Evolutionary conservation across 2,329 filamentous ascomycete species (phyloP), one percentile per base, ranked within the genome.

Genomic region (Ascochyta viciae-villosae): DNA sequence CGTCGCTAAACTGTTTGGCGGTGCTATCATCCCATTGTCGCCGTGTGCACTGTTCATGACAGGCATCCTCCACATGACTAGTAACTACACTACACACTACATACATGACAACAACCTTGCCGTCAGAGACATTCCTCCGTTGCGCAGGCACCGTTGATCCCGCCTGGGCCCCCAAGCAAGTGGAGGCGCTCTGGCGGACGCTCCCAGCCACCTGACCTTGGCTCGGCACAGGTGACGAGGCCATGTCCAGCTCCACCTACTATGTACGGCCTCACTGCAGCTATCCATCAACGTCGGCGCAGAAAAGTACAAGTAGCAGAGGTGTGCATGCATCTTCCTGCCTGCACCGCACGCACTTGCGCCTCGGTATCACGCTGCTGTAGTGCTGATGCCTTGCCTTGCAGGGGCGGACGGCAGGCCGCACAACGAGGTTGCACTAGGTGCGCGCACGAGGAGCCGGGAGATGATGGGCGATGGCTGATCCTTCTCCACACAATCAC

Each of bases 401-500:
- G 54, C 50, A 54, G 48, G 29, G 31, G 31, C 45, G 38, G 49
- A 45, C 49, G 50, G 50, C 50, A 38, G 40, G 46, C 48, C 33
- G 50, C 53, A 47, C 47, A 56, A 49, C 31, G 46, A 37, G 50
- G 55, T 58, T 42, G 50, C 50, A 50, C 50, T 45, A 45, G 50
- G 34, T 46, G 55, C 45, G 50, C 45, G 55, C 50, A 54, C 50
- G 50, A 54, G 55, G 55, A 37, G 55, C 43, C 53, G 58, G 43
- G 60, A 45, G 38, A 44, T 60, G 62, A 63, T 64, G 55, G 51
- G 56, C 59, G 54, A 61, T 59, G 59, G 62, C 57, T 61, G 60
- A 63, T 62, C 64, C 47, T 57, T 61, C 65, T 64, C 67, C 67
- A 65, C 69, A 71, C 62, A 62, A 58, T 34, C 45, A 35, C 47